These are phyloP conservation scores for Triticum aestivum DNA, from an alignment of 176 grass and related monocot species.

Conservation along the genomic window DNA sequence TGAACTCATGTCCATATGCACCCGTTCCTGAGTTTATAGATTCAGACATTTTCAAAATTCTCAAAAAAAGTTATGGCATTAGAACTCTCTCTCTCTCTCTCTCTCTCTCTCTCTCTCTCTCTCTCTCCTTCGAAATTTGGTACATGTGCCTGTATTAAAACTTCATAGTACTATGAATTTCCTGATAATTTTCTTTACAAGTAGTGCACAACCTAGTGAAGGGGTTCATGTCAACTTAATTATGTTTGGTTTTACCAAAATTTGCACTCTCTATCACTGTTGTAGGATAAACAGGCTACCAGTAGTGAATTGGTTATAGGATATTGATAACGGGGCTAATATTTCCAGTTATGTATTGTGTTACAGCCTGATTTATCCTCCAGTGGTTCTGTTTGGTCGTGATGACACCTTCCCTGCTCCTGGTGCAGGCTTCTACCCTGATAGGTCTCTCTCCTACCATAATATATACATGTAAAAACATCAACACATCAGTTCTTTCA, in stretches of 20 bases:
- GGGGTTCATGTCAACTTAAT: not conserved
- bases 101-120: too few relatives aligned
- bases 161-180: too few relatives aligned
- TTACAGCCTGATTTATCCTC: constrained; percentile 64
- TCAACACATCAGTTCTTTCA: not conserved
- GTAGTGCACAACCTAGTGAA: not conserved
- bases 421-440: constrained; percentile 77
- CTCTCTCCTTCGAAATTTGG: not conserved
- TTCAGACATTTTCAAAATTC: too few relatives aligned
- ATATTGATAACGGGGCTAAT: constrained; percentile 13
- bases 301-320: not conserved
- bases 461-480: constrained; percentile 10
- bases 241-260: not conserved
- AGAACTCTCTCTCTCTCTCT: too few relatives aligned
- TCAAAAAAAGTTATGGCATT: too few relatives aligned
- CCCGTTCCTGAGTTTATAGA: too few relatives aligned
- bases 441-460: constrained; percentile 48
- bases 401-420: constrained; percentile 79
- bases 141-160: not conserved
- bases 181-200: not conserved
- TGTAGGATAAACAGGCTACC: not conserved
- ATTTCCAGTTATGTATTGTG: constrained; percentile 20
- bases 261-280: not conserved
- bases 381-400: constrained; percentile 46
- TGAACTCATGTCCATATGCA: too few relatives aligned